These are phyloP conservation scores for Candida insectorum DNA, from an alignment of 805 yeast genomes.

Conservation along the genomic window DNA sequence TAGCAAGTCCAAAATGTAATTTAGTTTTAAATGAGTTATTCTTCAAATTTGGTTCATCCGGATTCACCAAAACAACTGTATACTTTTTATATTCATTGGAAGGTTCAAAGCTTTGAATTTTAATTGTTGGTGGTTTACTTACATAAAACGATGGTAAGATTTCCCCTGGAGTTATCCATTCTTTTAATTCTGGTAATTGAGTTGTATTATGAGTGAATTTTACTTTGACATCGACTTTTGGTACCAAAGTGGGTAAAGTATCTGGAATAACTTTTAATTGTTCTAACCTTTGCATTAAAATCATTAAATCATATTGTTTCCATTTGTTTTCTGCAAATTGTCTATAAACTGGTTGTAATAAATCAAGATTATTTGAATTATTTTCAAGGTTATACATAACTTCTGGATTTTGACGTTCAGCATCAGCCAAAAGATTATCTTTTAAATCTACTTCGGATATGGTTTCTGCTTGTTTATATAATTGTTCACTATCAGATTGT, in stretches of 20 bases:
- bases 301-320: conserved; percentile 67
- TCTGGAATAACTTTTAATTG: conserved; percentile 85
- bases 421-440: conserved; percentile 42
- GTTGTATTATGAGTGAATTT: conserved; percentile 64
- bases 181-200: conserved; percentile 45
- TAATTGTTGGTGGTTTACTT: conserved; percentile 69
- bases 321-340: conserved; percentile 64
- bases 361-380: conserved; percentile 49
- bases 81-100: conserved; percentile 48
- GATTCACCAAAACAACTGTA: conserved; percentile 80
- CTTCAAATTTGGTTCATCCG: conserved; percentile 80
- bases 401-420: conserved; percentile 81
- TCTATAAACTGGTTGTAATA: conserved; percentile 77
- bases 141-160: conserved; percentile 72
- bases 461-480: conserved; percentile 37
- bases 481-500: conserved; percentile 42
- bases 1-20: conserved; percentile 73
- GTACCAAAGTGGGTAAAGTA: conserved; percentile 84
- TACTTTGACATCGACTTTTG: conserved; percentile 69
- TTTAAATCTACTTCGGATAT: conserved; percentile 16
- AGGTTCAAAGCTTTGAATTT: conserved; percentile 66
- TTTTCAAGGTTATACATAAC: conserved; percentile 65
- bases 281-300: conserved; percentile 90
- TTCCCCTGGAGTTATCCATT: conserved; percentile 78
- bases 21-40: conserved; percentile 68